These are phyloP conservation scores for Aspergillus versicolor DNA, from an alignment of 2,329 filamentous ascomycete species.

Conservation along the genomic window DNA sequence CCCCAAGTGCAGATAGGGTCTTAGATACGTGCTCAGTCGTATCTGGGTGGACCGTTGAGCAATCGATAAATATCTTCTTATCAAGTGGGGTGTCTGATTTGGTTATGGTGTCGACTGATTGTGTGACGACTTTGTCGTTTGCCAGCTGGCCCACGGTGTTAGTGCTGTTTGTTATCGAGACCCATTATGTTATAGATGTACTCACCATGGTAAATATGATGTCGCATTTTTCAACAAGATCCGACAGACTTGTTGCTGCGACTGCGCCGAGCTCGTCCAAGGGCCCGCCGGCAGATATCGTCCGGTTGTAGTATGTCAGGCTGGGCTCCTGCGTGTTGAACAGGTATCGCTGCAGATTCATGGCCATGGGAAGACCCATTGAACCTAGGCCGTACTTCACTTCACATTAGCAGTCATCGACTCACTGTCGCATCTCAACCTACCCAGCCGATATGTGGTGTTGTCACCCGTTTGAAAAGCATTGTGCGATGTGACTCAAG, in stretches of 20 bases:
- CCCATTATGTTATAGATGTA: not conserved
- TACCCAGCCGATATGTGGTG: conserved; percentile 37
- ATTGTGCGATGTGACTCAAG: not conserved
- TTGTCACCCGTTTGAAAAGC: not conserved
- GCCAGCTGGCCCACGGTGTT: conserved; percentile 30
- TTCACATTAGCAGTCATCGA: not conserved
- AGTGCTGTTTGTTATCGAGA: not conserved
- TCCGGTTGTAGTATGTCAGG: conserved; percentile 43
- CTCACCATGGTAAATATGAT: conserved; percentile 43
- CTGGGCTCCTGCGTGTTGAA: conserved; percentile 28
- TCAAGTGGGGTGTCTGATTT: conserved; percentile 41
- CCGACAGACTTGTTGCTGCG: conserved; percentile 30
- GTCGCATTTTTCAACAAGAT: conserved; percentile 35
- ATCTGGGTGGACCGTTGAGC: conserved; percentile 80
- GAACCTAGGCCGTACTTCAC: conserved; percentile 42
- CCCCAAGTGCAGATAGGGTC: conserved; percentile 21
- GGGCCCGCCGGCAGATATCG: conserved; percentile 37
- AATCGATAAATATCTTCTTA: conserved; percentile 81
- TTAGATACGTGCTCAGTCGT: conserved; percentile 45
- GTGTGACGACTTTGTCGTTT: conserved; percentile 41
- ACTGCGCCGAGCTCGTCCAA: conserved; percentile 37
- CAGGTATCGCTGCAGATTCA: conserved; percentile 43
- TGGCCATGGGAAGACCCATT: conserved; percentile 47
- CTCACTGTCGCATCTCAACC: not conserved
- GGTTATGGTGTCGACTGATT: conserved; percentile 27